phyloP scores from a whole-genome alignment of 78 protist genomes.

The Speleostelium caveatum region DNA sequence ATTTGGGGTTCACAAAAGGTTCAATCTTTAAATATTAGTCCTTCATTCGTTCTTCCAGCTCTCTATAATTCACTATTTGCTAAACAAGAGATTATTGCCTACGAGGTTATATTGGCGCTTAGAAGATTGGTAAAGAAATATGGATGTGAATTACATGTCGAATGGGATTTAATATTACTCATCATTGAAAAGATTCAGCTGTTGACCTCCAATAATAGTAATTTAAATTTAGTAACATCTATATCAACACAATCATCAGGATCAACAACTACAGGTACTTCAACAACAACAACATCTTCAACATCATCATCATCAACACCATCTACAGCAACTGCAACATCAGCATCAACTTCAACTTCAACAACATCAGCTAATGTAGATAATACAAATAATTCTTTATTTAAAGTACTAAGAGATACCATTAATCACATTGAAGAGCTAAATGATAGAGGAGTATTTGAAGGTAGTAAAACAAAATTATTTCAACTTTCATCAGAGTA shows the following conservation, averaged over 20 bases:
- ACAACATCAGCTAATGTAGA: background rate
- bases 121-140: constrained; percentile 75
- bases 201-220: background rate
- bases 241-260: too few species aligned
- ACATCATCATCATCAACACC: too few species aligned
- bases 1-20: constrained; percentile 83
- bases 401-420: constrained; percentile 60
- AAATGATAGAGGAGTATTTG: constrained; percentile 29
- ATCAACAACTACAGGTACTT: background rate
- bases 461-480: constrained; percentile 17
- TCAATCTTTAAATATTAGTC: constrained; percentile 25
- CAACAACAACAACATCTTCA: background rate
- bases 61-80: constrained; percentile 65
- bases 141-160: constrained; percentile 59
- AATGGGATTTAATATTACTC: constrained; percentile 74
- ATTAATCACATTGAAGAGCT: constrained; percentile 31
- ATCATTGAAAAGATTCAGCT: constrained; percentile 34
- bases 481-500: constrained; percentile 15
- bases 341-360: too few species aligned
- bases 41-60: constrained; percentile 42
- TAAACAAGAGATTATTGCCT: constrained; percentile 65
- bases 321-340: background rate
- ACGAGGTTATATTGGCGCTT: constrained; percentile 71
- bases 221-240: background rate
- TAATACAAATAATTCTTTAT: constrained; percentile 17